Percentiles rank a stretch among this genome's conserved stretches.
These are phyloP conservation scores for Mycena leptocephala DNA, from an alignment of 768 basidiomycete species.

Conservation along the genomic window DNA sequence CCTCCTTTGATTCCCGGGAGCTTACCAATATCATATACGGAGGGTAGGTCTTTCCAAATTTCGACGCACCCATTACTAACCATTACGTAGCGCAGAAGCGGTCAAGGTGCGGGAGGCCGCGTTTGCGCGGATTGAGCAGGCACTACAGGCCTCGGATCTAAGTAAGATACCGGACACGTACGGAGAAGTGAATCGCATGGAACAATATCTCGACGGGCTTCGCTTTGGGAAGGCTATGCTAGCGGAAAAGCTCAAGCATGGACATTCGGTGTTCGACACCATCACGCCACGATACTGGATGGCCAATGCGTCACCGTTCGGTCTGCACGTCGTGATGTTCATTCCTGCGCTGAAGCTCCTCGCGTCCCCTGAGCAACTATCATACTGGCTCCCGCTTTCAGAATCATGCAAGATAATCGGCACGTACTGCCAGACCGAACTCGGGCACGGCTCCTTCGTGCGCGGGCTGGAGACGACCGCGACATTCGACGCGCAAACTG, in stretches of 20 bases:
- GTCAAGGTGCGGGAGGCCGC: neutral
- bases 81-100: neutral
- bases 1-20: slow-evolving; percentile 8
- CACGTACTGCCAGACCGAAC: slow-evolving; percentile 46
- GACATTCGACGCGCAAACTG: slow-evolving; percentile 39
- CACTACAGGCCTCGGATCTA: neutral
- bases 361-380: slow-evolving; percentile 40
- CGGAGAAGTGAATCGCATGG: slow-evolving; percentile 6
- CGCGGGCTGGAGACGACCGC: slow-evolving; percentile 46
- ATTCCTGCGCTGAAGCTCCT: slow-evolving; percentile 42
- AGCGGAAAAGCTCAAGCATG: slow-evolving; percentile 36
- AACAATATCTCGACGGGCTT: slow-evolving; percentile 42
- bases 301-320: slow-evolving; percentile 44
- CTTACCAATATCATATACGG: slow-evolving; percentile 13
- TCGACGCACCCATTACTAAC: neutral
- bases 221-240: slow-evolving; percentile 38
- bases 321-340: slow-evolving; percentile 46
- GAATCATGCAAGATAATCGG: slow-evolving; percentile 42
- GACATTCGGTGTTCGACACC: slow-evolving; percentile 33
- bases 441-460: slow-evolving; percentile 48
- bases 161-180: neutral
- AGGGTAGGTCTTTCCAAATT: neutral
- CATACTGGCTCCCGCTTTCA: slow-evolving; percentile 42
- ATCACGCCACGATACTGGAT: slow-evolving; percentile 34
- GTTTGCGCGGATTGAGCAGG: neutral